Evolutionary conservation across 441 rosid species (phyloP).

Genomic region (Adansonia grandidieri): DNA sequence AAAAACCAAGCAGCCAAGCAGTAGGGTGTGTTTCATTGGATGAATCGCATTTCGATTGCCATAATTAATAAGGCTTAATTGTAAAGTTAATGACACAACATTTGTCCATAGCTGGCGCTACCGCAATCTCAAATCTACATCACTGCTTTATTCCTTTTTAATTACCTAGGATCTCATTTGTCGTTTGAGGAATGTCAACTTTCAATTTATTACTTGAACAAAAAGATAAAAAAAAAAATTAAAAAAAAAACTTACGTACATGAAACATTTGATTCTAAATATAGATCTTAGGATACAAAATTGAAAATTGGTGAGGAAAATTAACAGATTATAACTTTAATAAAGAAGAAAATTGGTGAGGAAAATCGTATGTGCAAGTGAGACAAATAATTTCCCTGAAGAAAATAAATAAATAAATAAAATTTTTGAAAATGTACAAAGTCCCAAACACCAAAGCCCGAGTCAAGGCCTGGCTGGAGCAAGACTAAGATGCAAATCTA

Average conservation of each 20-base stretch:
- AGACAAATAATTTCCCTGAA: conserved; percentile 10
- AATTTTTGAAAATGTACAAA: conserved; percentile 55
- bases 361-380: conserved; percentile 17
- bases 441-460: conserved; percentile 18
- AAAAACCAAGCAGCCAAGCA: not conserved
- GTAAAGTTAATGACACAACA: not conserved
- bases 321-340: not conserved
- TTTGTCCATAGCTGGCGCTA: not conserved
- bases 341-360: not conserved
- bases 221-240: not conserved
- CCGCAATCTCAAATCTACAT: not conserved
- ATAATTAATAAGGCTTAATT: not conserved
- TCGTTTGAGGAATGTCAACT: not conserved
- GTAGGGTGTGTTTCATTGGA: not conserved
- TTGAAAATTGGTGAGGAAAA: not conserved
- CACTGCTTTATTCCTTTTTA: not conserved
- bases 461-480: conserved; percentile 77
- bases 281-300: not conserved
- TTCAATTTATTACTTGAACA: not conserved
- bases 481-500: conserved; percentile 91
- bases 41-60: not conserved
- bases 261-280: not conserved
- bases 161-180: not conserved
- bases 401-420: conserved; percentile 34
- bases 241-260: not conserved